These are phyloP conservation scores for Byssothecium circinans DNA, from an alignment of 2,329 filamentous ascomycete genomes.

Conservation along the genomic window DNA sequence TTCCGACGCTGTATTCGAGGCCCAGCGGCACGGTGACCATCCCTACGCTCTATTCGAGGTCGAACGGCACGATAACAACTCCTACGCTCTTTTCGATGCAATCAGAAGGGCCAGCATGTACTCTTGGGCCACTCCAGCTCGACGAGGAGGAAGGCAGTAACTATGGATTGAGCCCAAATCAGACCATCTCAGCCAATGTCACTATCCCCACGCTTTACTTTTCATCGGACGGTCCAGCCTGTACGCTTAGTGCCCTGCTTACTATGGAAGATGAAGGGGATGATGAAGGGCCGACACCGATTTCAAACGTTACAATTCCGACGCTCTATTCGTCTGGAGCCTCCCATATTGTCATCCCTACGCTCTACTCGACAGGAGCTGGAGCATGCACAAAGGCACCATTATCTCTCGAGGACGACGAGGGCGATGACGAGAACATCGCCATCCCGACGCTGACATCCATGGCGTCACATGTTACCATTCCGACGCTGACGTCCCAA, in stretches of 20 bases:
- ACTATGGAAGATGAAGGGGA: conserved; percentile 31
- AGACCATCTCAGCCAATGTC: no score
- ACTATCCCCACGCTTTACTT: background rate
- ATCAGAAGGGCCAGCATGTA: conserved; percentile 23
- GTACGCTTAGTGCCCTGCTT: background rate
- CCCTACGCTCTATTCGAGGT: no score
- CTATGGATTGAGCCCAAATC: background rate
- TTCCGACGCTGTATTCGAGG: conserved; percentile 7
- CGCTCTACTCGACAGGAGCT: background rate
- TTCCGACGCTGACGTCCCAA: background rate
- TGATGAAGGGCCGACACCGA: conserved; percentile 12
- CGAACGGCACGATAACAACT: no score
- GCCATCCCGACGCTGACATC: background rate
- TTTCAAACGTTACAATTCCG: background rate
- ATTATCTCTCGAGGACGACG: conserved; percentile 9
- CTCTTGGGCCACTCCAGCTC: conserved; percentile 22
- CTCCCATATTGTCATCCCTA: background rate
- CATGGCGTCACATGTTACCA: background rate
- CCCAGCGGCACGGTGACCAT: no score
- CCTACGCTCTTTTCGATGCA: no score
- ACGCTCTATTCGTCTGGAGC: background rate
- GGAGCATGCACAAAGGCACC: background rate
- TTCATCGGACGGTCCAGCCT: background rate
- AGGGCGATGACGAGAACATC: conserved; percentile 24
- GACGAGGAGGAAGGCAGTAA: conserved; percentile 37